Evolutionary conservation across 371 early-diverging fungal genomes (phyloP).

Genomic region (Lichtheimia ramosa): DNA sequence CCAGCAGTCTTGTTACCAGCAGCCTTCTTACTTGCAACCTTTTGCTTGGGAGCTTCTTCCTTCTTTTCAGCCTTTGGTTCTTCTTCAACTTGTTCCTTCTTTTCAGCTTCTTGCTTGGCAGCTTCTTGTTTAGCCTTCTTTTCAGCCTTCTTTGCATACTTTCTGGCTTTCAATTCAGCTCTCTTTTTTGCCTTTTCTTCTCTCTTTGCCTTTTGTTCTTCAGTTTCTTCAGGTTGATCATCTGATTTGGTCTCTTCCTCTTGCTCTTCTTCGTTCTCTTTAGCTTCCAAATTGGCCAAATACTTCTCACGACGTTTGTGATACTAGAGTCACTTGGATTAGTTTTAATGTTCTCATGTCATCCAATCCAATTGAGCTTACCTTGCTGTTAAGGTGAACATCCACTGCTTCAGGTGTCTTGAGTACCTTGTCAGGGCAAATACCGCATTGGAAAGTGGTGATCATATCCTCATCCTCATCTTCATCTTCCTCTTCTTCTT

Average conservation of each 20-base stretch:
- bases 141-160: background rate
- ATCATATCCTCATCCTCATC: slow-evolving; percentile 18
- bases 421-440: slow-evolving; percentile 25
- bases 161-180: background rate
- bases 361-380: slow-evolving; percentile 5
- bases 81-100: background rate
- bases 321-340: background rate
- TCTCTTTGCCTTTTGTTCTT: background rate
- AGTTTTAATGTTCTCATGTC: background rate
- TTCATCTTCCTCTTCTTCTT: slow-evolving; percentile 18
- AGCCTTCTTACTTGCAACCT: no score
- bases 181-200: background rate
- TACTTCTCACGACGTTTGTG: slow-evolving; percentile 18
- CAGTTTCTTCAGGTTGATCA: background rate
- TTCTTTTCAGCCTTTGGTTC: background rate
- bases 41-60: background rate
- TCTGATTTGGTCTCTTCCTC: background rate
- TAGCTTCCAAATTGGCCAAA: background rate
- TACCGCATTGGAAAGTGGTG: slow-evolving; percentile 17
- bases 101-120: background rate
- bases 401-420: slow-evolving; percentile 20
- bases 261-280: slow-evolving; percentile 3
- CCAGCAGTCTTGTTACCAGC: no score
- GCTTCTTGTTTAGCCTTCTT: background rate
- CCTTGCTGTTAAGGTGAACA: slow-evolving; percentile 28